Conservation (phyloP, 2,329 filamentous ascomycete species). For the Botryotinia globosa region DNA sequence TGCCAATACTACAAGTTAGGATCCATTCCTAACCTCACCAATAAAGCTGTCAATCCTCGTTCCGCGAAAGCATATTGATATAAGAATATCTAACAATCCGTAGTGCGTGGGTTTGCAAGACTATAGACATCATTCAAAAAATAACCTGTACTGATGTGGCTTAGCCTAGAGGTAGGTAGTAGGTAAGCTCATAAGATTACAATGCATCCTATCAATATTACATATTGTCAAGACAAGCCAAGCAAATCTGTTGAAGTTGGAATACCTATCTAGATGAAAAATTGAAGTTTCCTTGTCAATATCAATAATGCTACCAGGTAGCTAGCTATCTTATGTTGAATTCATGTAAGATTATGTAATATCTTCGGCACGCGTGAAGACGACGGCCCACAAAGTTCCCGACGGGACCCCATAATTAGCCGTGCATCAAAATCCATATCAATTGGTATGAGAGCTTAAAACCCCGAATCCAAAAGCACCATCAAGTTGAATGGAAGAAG, state of each 20-base stretch:
- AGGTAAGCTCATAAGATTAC: no score
- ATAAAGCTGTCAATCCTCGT: no score
- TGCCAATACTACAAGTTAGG: background rate
- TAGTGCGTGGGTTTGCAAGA: fast-evolving
- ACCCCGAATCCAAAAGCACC: background rate
- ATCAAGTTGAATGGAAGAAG: background rate
- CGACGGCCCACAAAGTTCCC: background rate
- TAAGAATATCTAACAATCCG: background rate
- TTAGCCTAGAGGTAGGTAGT: no score
- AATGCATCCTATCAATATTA: background rate
- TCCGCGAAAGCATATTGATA: no score
- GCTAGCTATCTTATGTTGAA: no score
- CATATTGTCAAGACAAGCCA: background rate
- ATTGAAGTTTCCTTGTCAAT: background rate
- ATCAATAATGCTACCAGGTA: no score
- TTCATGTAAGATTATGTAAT: no score
- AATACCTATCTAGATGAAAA: background rate
- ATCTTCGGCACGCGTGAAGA: background rate
- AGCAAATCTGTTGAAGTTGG: background rate
- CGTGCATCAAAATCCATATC: background rate
- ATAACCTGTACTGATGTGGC: no score
- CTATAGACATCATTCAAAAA: no score
- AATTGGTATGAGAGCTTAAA: background rate
- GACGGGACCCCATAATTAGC: background rate
- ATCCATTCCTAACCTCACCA: fast-evolving